Evolutionary conservation across 2,329 filamentous ascomycete genomes (phyloP), one percentile per base, ranked within the genome.

Genomic region (Fusarium sacchari): DNA sequence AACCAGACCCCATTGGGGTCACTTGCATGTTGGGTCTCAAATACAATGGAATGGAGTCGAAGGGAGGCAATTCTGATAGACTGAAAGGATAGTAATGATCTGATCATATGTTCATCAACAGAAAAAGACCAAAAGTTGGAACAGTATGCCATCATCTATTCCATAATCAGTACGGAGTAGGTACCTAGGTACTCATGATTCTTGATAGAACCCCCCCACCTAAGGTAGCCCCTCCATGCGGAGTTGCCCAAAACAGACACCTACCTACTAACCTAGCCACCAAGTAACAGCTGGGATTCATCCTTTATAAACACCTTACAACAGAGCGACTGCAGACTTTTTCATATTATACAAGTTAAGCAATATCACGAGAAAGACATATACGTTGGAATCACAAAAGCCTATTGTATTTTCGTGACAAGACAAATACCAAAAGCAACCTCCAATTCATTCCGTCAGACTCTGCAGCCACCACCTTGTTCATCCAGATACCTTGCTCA

Each of bases 221-320:
- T 52, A 8, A 24, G n/a, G 10, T 24, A 34, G 40, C 47, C 40
- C 49, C 59, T 32, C 40, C 24, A 36, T 53, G 74, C 79, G 79
- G 79, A 81, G 73, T 67, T 81, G 32, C 79, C 79, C 53, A 74
- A 74, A 74, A 43, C 32, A 59, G 55, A 32, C 30, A 58, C 32
- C 32, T 32, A 13, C 34, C 71, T 46, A 68, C 56, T 40, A 68
- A 58, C 32, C 32, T 32, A 13, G 37, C 71, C 49, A 68, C 56
- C 43, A 68, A 58, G 28, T 59, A 43, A 60, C 34, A 44, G 47
- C 28, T 47, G 43, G 44, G 56, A 47, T 40, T 44, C 36, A 66
- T 55, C 52, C 34, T 62, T 60, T 61, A 64, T 60, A 61, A 60
- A 34, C 28, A 57, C 30, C n/a, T 26, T 18, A 20, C 46, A 42